phyloP scores from a whole-genome alignment of 495 filamentous ascomycete species.

The Aspergillus ostianus region DNA sequence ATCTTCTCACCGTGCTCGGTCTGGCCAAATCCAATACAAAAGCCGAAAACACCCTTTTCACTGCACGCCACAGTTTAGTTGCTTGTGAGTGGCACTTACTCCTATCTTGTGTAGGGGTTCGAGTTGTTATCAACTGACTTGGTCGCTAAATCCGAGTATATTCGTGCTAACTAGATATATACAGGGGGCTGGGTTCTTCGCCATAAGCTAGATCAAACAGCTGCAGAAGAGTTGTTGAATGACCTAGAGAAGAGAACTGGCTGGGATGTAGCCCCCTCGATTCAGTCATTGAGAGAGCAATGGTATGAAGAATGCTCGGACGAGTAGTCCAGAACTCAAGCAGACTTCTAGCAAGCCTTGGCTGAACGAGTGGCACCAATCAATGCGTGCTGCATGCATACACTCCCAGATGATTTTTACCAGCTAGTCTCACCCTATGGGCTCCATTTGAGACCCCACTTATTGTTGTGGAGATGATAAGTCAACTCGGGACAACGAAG shows the following conservation, averaged over 20 bases:
- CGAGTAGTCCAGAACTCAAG: conserved; percentile 5
- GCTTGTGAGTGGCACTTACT: conserved; percentile 19
- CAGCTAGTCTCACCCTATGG: not conserved
- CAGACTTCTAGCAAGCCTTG: not conserved
- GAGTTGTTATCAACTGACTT: not conserved
- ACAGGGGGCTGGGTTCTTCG: conserved; percentile 33
- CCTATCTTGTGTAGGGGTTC: not conserved
- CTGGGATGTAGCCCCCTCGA: conserved; percentile 30
- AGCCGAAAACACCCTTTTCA: conserved; percentile 33
- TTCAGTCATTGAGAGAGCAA: conserved; percentile 23
- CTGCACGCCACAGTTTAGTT: conserved; percentile 31
- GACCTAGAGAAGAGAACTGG: conserved; percentile 30
- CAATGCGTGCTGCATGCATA: not conserved
- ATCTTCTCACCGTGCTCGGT: conserved; percentile 27
- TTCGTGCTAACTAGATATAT: not conserved
- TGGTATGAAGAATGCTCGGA: conserved; percentile 24
- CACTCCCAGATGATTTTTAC: not conserved
- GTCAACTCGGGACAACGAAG: not conserved
- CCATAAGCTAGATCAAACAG: conserved; percentile 25
- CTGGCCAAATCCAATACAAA: conserved; percentile 29
- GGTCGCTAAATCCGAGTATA: not conserved
- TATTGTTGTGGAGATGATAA: not conserved
- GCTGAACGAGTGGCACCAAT: not conserved
- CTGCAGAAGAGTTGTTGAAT: conserved; percentile 24
- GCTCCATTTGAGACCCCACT: not conserved